A percentile compares a stretch with the other conserved stretches of the same genome.
These are phyloP conservation scores for Gilbertella persicaria DNA, from an alignment of 371 early-diverging fungal genomes.

Conservation along the genomic window DNA sequence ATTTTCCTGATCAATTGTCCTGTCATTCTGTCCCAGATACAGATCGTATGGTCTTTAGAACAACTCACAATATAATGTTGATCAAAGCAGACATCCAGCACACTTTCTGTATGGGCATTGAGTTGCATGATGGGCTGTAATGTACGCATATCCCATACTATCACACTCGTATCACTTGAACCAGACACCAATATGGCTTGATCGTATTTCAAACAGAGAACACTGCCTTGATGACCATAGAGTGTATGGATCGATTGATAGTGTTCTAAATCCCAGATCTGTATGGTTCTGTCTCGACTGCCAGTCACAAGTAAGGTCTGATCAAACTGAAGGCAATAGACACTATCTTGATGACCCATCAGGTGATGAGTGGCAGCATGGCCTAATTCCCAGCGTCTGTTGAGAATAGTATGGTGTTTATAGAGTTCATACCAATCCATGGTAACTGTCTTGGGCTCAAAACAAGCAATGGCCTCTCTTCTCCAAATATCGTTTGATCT, in stretches of 20 bases:
- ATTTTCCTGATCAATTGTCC: slow-evolving; percentile 66
- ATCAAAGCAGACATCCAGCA: slow-evolving; percentile 81
- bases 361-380: slow-evolving; percentile 45
- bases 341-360: slow-evolving; percentile 88
- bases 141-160: slow-evolving; percentile 83
- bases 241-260: slow-evolving; percentile 69
- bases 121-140: slow-evolving; percentile 49
- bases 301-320: slow-evolving; percentile 84
- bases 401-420: slow-evolving; percentile 38
- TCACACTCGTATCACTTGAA: slow-evolving; percentile 86
- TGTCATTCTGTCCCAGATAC: slow-evolving; percentile 76
- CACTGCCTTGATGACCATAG: slow-evolving; percentile 85
- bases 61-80: slow-evolving; percentile 79
- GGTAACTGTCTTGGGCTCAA: neutral
- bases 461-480: slow-evolving; percentile 1
- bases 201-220: slow-evolving; percentile 89
- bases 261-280: slow-evolving; percentile 73
- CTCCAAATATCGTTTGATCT: slow-evolving; percentile 24
- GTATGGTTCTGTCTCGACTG: slow-evolving; percentile 90
- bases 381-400: slow-evolving; percentile 41
- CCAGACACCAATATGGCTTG: slow-evolving; percentile 84
- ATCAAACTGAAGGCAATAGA: slow-evolving; percentile 95
- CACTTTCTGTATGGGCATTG: slow-evolving; percentile 74
- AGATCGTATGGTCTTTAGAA: slow-evolving; percentile 92
- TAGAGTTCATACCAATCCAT: slow-evolving; percentile 37